phyloP scores from a whole-genome alignment of 305 asterid species.

The Salvia sclarea region DNA sequence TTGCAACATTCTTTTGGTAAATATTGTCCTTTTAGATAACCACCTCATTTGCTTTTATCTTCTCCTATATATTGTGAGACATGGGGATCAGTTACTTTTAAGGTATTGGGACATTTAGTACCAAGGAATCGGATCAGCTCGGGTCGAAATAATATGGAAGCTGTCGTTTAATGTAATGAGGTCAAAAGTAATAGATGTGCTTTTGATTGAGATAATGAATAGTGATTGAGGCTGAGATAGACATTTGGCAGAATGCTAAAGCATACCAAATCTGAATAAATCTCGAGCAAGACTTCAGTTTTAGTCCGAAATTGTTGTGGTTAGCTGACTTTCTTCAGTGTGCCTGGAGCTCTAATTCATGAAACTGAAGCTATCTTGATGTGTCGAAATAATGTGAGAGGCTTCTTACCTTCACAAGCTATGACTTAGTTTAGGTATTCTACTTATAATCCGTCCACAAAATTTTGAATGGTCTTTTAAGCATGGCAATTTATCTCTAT shows the following conservation, averaged over 20 bases:
- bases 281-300: neutral
- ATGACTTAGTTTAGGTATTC: neutral
- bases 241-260: neutral
- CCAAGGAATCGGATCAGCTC: neutral
- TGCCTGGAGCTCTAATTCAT: neutral
- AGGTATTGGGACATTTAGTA: neutral
- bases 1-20: slow-evolving; percentile 10
- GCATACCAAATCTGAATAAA: neutral
- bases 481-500: neutral
- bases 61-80: neutral
- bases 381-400: neutral
- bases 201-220: neutral
- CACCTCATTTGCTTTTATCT: slow-evolving; percentile 3
- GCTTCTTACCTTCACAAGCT: neutral
- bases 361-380: neutral
- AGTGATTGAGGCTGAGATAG: neutral
- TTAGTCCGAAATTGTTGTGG: neutral
- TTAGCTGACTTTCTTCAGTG: neutral
- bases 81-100: neutral
- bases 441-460: neutral
- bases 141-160: neutral
- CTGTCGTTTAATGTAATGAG: neutral
- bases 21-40: neutral
- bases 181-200: neutral
- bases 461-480: slow-evolving; percentile 6